Conservation (phyloP, 148 eudicot genomes). For the Tetragonia tetragonoides region DNA sequence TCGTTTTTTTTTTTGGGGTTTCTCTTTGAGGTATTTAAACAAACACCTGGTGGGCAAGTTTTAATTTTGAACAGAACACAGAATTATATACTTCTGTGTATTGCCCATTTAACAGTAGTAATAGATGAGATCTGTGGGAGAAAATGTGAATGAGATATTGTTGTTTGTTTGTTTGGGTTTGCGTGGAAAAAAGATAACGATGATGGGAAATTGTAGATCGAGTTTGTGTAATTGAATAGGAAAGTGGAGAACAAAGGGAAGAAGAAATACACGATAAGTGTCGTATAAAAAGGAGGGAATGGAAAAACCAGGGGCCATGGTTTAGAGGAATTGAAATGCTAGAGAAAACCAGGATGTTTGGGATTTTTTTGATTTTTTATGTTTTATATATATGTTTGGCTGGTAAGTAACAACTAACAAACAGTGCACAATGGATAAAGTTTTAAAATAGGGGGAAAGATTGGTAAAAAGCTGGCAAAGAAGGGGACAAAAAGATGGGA, state of each 20-base stretch:
- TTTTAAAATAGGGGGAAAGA: no score
- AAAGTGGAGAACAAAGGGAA: not conserved
- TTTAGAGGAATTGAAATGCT: conserved; percentile 6
- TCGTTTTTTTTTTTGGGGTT: not conserved
- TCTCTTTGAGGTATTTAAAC: conserved; percentile 24
- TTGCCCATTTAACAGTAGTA: not conserved
- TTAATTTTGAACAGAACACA: conserved; percentile 4
- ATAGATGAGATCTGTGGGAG: conserved; percentile 21
- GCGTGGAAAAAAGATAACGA: conserved; percentile 1
- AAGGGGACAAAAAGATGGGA: no score
- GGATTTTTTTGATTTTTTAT: not conserved
- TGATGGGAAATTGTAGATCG: not conserved
- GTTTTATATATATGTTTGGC: no score
- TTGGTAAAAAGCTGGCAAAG: no score
- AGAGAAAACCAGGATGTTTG: conserved; percentile 26
- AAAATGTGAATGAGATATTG: not conserved
- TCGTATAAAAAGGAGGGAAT: conserved; percentile 21
- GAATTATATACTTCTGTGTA: not conserved
- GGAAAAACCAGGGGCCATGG: conserved; percentile 45
- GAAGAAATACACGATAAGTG: not conserved
- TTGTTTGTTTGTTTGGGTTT: not conserved
- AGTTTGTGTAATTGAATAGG: not conserved
- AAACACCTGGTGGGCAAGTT: conserved; percentile 19
- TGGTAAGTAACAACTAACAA: no score
- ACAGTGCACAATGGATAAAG: no score